These are phyloP conservation scores for Naegleria gruberi DNA, from an alignment of 208 protist species.

Conservation along the genomic window DNA sequence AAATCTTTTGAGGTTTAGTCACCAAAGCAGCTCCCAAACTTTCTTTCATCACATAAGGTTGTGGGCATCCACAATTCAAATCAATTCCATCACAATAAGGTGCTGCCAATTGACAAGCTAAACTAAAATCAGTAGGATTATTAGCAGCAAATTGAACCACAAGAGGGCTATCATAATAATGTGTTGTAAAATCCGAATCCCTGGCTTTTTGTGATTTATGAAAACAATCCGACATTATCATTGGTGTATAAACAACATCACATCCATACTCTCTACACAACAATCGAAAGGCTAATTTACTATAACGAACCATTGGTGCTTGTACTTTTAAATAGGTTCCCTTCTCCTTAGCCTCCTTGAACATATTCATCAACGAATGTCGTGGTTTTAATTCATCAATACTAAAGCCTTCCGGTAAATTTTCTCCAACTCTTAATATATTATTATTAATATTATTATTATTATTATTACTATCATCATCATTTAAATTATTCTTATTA, in stretches of 20 bases:
- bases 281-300: neutral
- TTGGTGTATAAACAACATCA: slow-evolving; percentile 9
- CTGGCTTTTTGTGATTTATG: slow-evolving; percentile 41
- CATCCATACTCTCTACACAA: neutral
- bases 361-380: neutral
- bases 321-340: neutral
- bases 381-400: neutral
- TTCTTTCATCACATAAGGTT: slow-evolving; percentile 71
- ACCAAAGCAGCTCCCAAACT: slow-evolving; percentile 62
- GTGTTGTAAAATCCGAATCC: slow-evolving; percentile 64
- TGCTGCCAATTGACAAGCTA: slow-evolving; percentile 46
- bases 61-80: slow-evolving; percentile 83
- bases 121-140: slow-evolving; percentile 50
- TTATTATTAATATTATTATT: too few relatives aligned
- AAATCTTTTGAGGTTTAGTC: slow-evolving; percentile 57
- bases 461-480: too few relatives aligned
- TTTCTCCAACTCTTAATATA: too few relatives aligned
- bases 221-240: slow-evolving; percentile 8
- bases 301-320: slow-evolving; percentile 15
- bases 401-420: too few relatives aligned
- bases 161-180: slow-evolving; percentile 55
- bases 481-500: too few relatives aligned
- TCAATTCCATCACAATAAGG: slow-evolving; percentile 71
- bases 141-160: slow-evolving; percentile 70
- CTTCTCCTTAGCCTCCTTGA: neutral